phyloP scores from a whole-genome alignment of 139 green algal genomes.

The Zygnema cylindricum region DNA sequence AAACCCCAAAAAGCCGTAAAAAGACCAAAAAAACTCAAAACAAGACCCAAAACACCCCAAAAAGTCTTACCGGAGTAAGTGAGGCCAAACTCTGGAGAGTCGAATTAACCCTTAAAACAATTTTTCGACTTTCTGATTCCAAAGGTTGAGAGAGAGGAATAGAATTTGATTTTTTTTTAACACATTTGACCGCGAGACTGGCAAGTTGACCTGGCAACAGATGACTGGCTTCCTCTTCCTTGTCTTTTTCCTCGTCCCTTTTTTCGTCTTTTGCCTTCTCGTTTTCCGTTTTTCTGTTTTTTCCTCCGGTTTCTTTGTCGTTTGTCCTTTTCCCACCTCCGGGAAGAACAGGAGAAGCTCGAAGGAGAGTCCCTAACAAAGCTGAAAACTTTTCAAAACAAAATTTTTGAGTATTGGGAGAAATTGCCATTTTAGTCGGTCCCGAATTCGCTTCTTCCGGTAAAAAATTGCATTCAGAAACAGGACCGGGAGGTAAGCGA shows the following conservation, averaged over 20 bases:
- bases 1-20: too few relatives aligned
- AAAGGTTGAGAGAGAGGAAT: background rate
- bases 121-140: background rate
- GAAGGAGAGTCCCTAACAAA: background rate
- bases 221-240: background rate
- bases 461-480: background rate
- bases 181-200: background rate
- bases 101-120: background rate
- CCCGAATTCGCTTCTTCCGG: background rate
- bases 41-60: too few relatives aligned
- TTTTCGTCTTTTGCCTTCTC: background rate
- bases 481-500: background rate
- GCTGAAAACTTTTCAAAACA: background rate
- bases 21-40: too few relatives aligned
- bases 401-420: background rate
- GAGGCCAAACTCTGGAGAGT: background rate
- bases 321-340: background rate
- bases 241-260: background rate
- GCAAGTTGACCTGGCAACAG: background rate
- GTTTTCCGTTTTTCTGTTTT: background rate
- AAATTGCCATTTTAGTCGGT: background rate
- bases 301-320: background rate
- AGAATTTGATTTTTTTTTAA: background rate
- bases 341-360: background rate
- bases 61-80: too few relatives aligned